Evolutionary conservation across 2,329 filamentous ascomycete genomes (phyloP).

Genomic region (Ramularia endophylla): DNA sequence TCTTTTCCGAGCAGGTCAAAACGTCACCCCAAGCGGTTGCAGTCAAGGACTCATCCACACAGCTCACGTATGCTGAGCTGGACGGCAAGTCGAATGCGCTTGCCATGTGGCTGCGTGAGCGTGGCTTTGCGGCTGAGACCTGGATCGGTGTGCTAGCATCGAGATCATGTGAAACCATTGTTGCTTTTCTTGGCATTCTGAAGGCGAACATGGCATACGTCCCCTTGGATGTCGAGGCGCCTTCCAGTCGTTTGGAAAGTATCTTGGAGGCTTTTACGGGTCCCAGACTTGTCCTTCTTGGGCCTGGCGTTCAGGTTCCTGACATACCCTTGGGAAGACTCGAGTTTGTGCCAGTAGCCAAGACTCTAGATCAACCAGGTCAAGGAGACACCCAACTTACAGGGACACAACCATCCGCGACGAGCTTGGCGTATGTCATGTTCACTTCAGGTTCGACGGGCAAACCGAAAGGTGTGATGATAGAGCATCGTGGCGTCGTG

Average conservation of each 20-base stretch:
- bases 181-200: conserved; percentile 7
- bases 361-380: not conserved
- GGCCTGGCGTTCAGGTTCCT: conserved; percentile 1
- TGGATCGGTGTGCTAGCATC: conserved; percentile 4
- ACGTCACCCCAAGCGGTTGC: conserved; percentile 1
- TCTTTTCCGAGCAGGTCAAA: conserved; percentile 3
- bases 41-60: conserved; percentile 2
- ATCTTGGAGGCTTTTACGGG: conserved; percentile 4
- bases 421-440: conserved; percentile 13
- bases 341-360: conserved; percentile 2
- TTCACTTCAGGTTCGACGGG: conserved; percentile 17
- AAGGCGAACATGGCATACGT: conserved; percentile 4
- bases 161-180: conserved; percentile 1
- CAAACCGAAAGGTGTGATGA: conserved; percentile 17
- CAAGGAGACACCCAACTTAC: not conserved
- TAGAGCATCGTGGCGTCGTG: conserved; percentile 10
- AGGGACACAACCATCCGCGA: not conserved
- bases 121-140: conserved; percentile 3
- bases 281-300: conserved; percentile 3
- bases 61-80: conserved; percentile 4
- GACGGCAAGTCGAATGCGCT: conserved; percentile 2
- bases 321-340: not conserved
- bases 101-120: conserved; percentile 2
- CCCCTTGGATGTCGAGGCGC: conserved; percentile 8
- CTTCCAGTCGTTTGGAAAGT: not conserved